A percentile compares a stretch with the other conserved stretches of the same genome.
phyloP scores from a whole-genome alignment of 2,329 filamentous ascomycete species.

The Exserohilum rostratum region DNA sequence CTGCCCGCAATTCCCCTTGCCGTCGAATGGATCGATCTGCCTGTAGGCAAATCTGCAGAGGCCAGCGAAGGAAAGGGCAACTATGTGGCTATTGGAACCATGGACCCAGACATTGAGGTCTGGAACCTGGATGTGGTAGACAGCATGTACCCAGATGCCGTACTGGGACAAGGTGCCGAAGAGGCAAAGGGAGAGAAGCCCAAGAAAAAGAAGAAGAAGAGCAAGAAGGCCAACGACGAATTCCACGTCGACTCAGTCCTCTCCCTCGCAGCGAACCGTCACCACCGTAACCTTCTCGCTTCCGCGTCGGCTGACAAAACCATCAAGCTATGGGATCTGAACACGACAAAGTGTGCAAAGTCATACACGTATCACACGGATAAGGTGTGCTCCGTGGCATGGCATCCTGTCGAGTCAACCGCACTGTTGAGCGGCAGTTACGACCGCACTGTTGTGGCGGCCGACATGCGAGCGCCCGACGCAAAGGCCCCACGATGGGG shows the following conservation, averaged over 20 bases:
- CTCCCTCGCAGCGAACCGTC: conserved; percentile 86
- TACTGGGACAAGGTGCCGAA: conserved; percentile 73
- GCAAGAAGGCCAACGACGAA: conserved; percentile 83
- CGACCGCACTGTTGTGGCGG: conserved; percentile 90
- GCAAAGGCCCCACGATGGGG: conserved; percentile 84
- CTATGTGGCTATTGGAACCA: conserved; percentile 93
- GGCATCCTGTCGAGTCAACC: conserved; percentile 87
- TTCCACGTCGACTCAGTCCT: conserved; percentile 96
- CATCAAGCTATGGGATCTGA: conserved; percentile 96
- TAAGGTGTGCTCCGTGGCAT: conserved; percentile 95
- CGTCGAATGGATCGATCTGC: conserved; percentile 92
- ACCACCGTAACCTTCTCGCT: conserved; percentile 91
- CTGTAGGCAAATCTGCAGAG: conserved; percentile 69
- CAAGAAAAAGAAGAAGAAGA: conserved; percentile 89
- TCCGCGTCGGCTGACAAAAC: conserved; percentile 97
- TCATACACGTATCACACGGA: conserved; percentile 96
- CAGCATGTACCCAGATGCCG: conserved; percentile 97
- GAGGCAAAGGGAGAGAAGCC: conserved; percentile 63
- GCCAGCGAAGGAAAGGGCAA: conserved; percentile 73
- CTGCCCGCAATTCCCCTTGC: conserved; percentile 93
- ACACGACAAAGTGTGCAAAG: conserved; percentile 90
- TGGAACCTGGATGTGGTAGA: conserved; percentile 97
- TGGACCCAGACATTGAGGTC: conserved; percentile 98
- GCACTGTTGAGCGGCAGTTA: conserved; percentile 92
- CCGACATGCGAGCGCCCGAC: conserved; percentile 93